Evolutionary conservation across 1,284 basidiomycete genomes (phyloP), one percentile per base, ranked within the genome.

Genomic region (Xerocomus amazonicus): DNA sequence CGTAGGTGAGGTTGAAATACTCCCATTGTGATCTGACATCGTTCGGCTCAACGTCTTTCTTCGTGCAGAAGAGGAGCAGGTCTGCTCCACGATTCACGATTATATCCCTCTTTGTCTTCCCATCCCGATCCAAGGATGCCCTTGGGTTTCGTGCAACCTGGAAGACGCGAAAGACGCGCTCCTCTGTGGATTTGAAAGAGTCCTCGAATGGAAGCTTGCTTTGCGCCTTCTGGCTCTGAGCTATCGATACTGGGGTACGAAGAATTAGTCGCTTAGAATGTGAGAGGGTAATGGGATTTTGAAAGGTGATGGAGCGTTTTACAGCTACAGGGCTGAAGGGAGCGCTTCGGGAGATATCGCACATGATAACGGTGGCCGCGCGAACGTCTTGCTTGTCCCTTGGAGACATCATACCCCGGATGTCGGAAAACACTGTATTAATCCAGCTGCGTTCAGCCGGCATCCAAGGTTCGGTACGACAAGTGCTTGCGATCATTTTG

Each of bases 21-120:
- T 64, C 59, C 60, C 60, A 62, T 46, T 64, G 59, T 1, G 27
- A 45, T 49, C 41, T 64, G 50, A 54, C 28, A 17, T 14, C n/a
- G 13, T 9, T n/a, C n/a, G n/a, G n/a, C n/a, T n/a, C n/a, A n/a
- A n/a, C n/a, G 28, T 31, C 2, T 7, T 42, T 44, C 27, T 37
- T 34, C 27, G 44, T 47, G 5, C 63, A 66, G 39, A 66, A 65
- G 46, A 61, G 39, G 28, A 63, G 61, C n/a, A 61, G 60, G 12
- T 61, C 60, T 4, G 19, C 19, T n/a, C 60, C 59, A 13, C 58
- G 61, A 46, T 62, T 51, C 51, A 63, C 36, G 1, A 45, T 38
- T 27, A 34, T 10, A n/a, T 44, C 40, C 36, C 34, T 43, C 32
- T 58, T 60, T 35, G 14, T 42, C 19, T 37, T 40, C 9, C 17